Base-by-base conservation (phyloP, 805 yeast species). In the Candida silvicultrix region DNA sequence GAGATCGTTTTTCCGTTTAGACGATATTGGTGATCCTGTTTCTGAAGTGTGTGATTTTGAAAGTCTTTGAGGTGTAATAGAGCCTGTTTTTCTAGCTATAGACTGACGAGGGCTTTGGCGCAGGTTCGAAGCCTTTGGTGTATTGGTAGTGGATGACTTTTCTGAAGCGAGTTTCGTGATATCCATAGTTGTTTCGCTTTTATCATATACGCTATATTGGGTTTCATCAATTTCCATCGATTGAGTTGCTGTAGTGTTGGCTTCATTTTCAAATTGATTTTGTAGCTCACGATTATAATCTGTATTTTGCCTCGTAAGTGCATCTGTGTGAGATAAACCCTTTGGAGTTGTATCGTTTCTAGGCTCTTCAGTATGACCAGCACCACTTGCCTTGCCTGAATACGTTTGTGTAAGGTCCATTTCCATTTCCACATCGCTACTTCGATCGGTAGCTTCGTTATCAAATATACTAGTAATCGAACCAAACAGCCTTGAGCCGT, bases 11-110 rank as follows among this genome's bases (percentile, higher is more conserved):
- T 49, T 53, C 22, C 62, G 48, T 41, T 56, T 60, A 6, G 57
- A 50, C 0, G 63, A 58, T 39, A 50, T 51, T 14, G 64, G 64
- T 1, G 64, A 60, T 2, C 64, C 64, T 2, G 59, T 55, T 39
- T 58, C 63, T 3, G 64, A 55, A 8, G 64, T 60, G 28, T 58
- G 64, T 4, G 62, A 58, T 45, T 57, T 53, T 20, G 40, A 47
- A 2, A 60, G 42, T 43, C 50, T 56, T 51, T 57, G 45, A 4
- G 63, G 63, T 2, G 63, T 58, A 1, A 45, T 58, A 2, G 47
- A 18, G 19, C 9, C 36, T 14, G 42, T 16, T 40, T 7, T 29
- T 14, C 6, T 18, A 34, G 21, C 11, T 9, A 14, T 23, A 23
- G 25, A 23, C 18, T 2, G 18, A 21, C 14, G 31, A 10, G 37